Evolutionary conservation across 345 rosid species (phyloP).

Genomic region (Linum lewisii): DNA sequence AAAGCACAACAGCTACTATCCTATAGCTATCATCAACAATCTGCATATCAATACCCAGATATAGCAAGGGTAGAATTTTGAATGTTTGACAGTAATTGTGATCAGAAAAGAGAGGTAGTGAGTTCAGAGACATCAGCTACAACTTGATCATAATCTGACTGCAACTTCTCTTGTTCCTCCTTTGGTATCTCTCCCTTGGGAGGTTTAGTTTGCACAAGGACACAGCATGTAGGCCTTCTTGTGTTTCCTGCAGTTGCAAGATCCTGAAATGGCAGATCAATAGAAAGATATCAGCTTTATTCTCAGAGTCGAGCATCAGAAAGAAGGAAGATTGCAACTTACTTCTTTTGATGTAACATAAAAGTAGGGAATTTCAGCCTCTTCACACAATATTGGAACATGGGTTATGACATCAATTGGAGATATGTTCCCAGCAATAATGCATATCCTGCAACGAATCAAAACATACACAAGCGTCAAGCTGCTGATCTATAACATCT

Average conservation of each 20-base stretch:
- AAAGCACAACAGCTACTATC: no score
- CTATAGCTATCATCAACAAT: not conserved
- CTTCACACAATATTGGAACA: conserved; percentile 86
- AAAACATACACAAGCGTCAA: not conserved
- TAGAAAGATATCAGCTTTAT: not conserved
- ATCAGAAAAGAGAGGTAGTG: conserved; percentile 36
- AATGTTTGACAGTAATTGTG: not conserved
- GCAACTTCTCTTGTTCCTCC: conserved; percentile 60
- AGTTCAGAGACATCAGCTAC: conserved; percentile 55
- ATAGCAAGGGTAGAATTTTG: not conserved
- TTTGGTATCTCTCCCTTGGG: conserved; percentile 58
- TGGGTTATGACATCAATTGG: conserved; percentile 97
- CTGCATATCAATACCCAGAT: not conserved
- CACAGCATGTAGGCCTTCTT: conserved; percentile 93
- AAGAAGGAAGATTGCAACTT: conserved; percentile 12
- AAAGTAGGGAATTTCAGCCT: conserved; percentile 68
- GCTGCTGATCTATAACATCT: no score
- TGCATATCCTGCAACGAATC: conserved; percentile 51
- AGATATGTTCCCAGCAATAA: conserved; percentile 94
- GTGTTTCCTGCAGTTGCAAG: conserved; percentile 90
- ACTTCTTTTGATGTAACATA: conserved; percentile 91
- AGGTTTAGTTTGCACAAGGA: conserved; percentile 73
- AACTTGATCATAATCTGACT: conserved; percentile 55
- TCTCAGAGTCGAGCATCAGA: not conserved
- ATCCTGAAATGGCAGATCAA: conserved; percentile 40